Conservation (phyloP, 345 rosid genomes). For the Angophora floribunda region DNA sequence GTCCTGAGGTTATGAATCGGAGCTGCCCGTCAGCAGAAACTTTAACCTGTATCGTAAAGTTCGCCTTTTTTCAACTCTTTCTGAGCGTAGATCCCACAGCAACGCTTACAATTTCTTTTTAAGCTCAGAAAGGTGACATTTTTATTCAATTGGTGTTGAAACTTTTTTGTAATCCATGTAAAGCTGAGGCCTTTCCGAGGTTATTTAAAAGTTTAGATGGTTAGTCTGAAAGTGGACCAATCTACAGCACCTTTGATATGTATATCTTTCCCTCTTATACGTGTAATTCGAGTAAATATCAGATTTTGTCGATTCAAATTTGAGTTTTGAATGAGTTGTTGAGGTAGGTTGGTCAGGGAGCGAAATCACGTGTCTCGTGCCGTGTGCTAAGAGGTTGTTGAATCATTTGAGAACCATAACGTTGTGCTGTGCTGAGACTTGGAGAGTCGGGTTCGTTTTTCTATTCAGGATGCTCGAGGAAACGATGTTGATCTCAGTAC, state of each 20-base stretch:
- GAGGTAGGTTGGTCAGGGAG: neutral
- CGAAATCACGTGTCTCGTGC: neutral
- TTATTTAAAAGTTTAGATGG: neutral
- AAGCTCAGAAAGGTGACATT: neutral
- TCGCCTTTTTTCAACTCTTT: neutral
- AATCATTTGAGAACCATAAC: neutral
- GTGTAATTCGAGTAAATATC: neutral
- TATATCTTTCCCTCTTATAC: neutral
- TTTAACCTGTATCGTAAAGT: neutral
- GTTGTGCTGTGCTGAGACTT: neutral
- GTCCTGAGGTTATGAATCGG: neutral
- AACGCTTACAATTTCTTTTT: neutral
- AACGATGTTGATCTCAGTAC: constrained; percentile 59
- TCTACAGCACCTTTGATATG: neutral
- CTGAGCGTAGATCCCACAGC: neutral
- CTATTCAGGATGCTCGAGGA: constrained; percentile 66
- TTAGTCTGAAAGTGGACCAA: neutral
- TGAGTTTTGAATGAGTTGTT: neutral
- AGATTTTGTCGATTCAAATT: neutral
- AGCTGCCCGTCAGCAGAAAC: neutral
- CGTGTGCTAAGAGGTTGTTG: neutral
- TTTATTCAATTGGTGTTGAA: neutral
- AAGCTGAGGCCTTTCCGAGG: neutral
- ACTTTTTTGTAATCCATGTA: neutral
- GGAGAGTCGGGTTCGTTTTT: neutral